Percentiles rank a stretch among this genome's conserved stretches.
Evolutionary conservation across 768 basidiomycete genomes (phyloP).

Genomic region (Pleurotus pulmonarius): DNA sequence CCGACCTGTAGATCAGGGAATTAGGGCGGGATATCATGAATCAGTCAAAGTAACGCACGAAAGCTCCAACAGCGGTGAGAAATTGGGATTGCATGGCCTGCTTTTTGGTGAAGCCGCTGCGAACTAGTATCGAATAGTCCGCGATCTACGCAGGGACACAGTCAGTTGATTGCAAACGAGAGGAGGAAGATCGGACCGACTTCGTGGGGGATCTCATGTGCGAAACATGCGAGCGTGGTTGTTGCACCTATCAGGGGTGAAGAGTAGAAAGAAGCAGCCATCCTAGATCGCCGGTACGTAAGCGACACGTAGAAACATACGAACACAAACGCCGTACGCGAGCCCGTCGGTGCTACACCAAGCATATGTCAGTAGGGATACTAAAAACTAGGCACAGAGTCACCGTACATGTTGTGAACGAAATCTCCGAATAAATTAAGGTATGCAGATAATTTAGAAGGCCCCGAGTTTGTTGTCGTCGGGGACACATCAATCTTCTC

Average conservation of each 20-base stretch:
- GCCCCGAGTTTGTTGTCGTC: constrained; percentile 36
- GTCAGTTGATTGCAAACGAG: background rate
- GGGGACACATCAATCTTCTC: constrained; percentile 17
- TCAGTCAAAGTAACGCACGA: constrained; percentile 50
- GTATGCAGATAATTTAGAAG: constrained; percentile 86
- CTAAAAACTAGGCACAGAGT: constrained; percentile 9
- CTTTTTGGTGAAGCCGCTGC: constrained; percentile 84
- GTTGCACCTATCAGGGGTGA: constrained; percentile 91
- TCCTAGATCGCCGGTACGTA: constrained; percentile 38
- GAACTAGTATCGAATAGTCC: constrained; percentile 91
- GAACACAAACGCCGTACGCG: constrained; percentile 45
- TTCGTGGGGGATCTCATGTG: constrained; percentile 86
- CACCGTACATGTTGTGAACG: constrained; percentile 83
- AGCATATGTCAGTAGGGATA: constrained; percentile 14
- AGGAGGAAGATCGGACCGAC: background rate
- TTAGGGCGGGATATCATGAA: background rate
- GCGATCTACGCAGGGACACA: constrained; percentile 61
- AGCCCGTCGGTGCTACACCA: constrained; percentile 80
- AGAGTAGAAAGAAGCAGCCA: constrained; percentile 98
- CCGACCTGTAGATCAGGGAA: constrained; percentile 31
- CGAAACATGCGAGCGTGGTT: constrained; percentile 92
- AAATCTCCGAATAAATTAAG: constrained; percentile 92
- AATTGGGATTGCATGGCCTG: constrained; percentile 96
- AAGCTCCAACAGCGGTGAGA: constrained; percentile 87
- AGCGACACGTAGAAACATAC: background rate